Conservation (phyloP, 495 filamentous ascomycete species). For the Penicillium bovifimosum region DNA sequence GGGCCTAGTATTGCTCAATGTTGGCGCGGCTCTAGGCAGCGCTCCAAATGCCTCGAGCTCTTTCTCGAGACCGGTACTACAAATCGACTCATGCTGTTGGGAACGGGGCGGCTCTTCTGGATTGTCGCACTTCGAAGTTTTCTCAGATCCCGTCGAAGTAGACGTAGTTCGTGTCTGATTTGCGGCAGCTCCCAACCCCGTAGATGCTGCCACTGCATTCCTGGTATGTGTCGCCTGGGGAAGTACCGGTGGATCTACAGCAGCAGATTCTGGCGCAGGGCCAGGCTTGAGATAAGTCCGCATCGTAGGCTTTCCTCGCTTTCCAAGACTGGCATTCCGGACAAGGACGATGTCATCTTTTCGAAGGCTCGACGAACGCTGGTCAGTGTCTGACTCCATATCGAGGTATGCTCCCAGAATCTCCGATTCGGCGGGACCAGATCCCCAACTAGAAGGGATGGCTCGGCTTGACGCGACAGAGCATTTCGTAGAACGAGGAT, state of each 20-base stretch:
- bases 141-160: slow-evolving; percentile 25
- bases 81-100: slow-evolving; percentile 3
- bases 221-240: slow-evolving; percentile 9
- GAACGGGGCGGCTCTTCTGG: slow-evolving; percentile 36
- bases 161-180: slow-evolving; percentile 23
- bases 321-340: slow-evolving; percentile 72
- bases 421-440: slow-evolving; percentile 46
- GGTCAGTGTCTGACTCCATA: slow-evolving; percentile 32
- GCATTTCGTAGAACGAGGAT: slow-evolving; percentile 44
- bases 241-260: slow-evolving; percentile 11
- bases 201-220: slow-evolving; percentile 16
- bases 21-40: slow-evolving; percentile 34
- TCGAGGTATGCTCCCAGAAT: slow-evolving; percentile 39
- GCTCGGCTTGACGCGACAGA: slow-evolving; percentile 80
- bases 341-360: slow-evolving; percentile 60
- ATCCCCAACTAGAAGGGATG: slow-evolving; percentile 67
- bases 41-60: slow-evolving; percentile 21
- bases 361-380: slow-evolving; percentile 29
- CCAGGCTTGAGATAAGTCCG: slow-evolving; percentile 52
- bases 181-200: slow-evolving; percentile 7
- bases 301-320: slow-evolving; percentile 65
- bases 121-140: slow-evolving; percentile 24
- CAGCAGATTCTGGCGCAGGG: slow-evolving; percentile 13
- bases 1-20: slow-evolving; percentile 40
- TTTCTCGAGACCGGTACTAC: slow-evolving; percentile 20